A percentile compares a stretch with the other conserved stretches of the same genome.
phyloP scores from a whole-genome alignment of 2,329 filamentous ascomycete species.

The Annulohypoxylon truncatum region DNA sequence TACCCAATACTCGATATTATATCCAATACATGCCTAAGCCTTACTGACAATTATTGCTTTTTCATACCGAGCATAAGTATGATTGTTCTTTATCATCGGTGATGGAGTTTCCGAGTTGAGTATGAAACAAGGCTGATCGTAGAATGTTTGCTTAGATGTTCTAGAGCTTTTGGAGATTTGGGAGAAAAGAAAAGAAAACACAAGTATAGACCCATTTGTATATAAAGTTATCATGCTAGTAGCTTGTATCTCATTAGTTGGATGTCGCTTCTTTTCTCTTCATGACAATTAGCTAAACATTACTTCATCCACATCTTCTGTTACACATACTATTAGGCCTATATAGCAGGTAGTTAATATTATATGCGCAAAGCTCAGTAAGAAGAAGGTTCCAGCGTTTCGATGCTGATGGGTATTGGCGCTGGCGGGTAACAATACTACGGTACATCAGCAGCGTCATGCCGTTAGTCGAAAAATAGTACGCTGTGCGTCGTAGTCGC shows the following conservation, averaged over 20 bases:
- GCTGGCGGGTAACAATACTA: background rate
- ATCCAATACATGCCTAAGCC: conserved; percentile 2
- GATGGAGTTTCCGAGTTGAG: conserved; percentile 4
- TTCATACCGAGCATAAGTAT: conserved; percentile 16
- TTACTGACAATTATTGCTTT: conserved; percentile 6
- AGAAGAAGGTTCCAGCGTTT: conserved; percentile 16
- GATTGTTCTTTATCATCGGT: conserved; percentile 2
- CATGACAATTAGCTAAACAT: background rate
- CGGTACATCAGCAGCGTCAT: background rate
- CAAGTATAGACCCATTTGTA: background rate
- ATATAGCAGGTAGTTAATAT: background rate
- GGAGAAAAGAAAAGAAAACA: background rate
- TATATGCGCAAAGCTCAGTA: background rate
- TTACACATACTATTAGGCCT: background rate
- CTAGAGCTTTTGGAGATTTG: background rate
- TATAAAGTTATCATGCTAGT: background rate
- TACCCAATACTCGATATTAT: background rate
- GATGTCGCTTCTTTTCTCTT: background rate
- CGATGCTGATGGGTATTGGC: background rate
- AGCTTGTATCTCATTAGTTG: background rate
- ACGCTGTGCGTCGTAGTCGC: conserved; percentile 20
- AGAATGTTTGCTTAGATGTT: conserved; percentile 2
- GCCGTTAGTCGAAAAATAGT: conserved; percentile 19
- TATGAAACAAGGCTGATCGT: background rate
- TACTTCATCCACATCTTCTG: background rate